A percentile compares a stretch with the other conserved stretches of the same genome.
These are phyloP conservation scores for Fusarium sp. DNA, from an alignment of 2,329 filamentous ascomycete species.

Conservation along the genomic window DNA sequence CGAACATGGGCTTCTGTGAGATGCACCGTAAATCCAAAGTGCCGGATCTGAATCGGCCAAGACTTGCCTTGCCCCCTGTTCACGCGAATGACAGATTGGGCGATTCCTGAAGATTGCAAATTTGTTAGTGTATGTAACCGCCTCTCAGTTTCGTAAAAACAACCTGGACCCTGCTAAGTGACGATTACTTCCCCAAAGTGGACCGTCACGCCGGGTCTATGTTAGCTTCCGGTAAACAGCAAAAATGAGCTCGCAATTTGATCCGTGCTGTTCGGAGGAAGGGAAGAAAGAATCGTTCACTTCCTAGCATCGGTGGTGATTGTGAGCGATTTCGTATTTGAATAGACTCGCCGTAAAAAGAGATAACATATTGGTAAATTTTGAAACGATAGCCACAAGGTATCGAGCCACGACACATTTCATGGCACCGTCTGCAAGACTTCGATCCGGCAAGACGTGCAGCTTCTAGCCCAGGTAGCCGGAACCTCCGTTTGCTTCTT, in stretches of 20 bases:
- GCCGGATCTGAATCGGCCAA: slow-evolving; percentile 36
- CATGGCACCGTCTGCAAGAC: slow-evolving; percentile 12
- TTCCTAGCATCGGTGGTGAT: background rate
- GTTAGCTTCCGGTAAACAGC: background rate
- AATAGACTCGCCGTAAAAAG: slow-evolving; percentile 2
- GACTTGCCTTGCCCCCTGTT: slow-evolving; percentile 1
- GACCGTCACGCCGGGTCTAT: slow-evolving; percentile 1
- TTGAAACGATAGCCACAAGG: slow-evolving; percentile 22
- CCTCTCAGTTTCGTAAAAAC: slow-evolving; percentile 9
- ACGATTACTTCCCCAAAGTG: slow-evolving; percentile 18
- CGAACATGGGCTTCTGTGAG: slow-evolving; percentile 13
- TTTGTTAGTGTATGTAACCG: slow-evolving; percentile 10
- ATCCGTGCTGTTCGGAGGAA: slow-evolving; percentile 9
- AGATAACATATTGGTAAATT: background rate
- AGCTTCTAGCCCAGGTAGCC: slow-evolving; percentile 6
- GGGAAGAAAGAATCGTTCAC: background rate
- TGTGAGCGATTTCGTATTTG: slow-evolving; percentile 2
- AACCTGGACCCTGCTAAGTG: slow-evolving; percentile 24
- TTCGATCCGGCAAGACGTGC: slow-evolving; percentile 24
- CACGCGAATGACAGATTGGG: slow-evolving; percentile 8
- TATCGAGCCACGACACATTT: background rate
- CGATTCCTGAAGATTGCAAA: slow-evolving; percentile 18
- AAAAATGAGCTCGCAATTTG: slow-evolving; percentile 4
- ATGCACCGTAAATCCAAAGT: slow-evolving; percentile 27
- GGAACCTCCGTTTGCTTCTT: background rate